phyloP scores from a whole-genome alignment of 805 yeast genomes.

The Komagataella populi region DNA sequence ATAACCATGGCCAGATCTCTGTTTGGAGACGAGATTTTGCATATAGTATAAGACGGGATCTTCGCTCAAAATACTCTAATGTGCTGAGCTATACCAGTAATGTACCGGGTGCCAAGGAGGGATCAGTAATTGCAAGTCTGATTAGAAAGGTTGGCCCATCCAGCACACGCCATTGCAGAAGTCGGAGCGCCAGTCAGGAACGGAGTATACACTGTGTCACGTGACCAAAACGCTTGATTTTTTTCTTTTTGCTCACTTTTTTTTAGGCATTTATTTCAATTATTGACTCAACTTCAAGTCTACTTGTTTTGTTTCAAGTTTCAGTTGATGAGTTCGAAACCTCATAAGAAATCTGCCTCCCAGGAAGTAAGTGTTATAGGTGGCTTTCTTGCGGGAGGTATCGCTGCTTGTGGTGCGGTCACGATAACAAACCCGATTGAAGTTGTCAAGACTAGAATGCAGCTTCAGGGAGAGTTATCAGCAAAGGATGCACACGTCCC shows the following conservation, averaged over 20 bases:
- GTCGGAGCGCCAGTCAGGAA: background rate
- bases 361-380: constrained; percentile 53
- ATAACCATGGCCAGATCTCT: constrained; percentile 56
- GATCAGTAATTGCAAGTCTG: background rate
- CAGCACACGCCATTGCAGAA: background rate
- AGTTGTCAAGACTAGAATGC: constrained; percentile 91
- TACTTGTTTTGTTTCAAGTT: constrained; percentile 4
- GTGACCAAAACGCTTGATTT: background rate
- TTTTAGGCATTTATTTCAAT: background rate
- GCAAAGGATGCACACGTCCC: constrained; percentile 35
- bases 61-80: constrained; percentile 12
- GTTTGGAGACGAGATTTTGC: constrained; percentile 77
- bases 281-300: too few species aligned
- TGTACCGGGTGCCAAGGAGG: background rate
- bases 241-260: background rate
- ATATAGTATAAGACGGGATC: constrained; percentile 11
- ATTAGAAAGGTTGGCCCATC: background rate
- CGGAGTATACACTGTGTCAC: background rate
- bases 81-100: background rate
- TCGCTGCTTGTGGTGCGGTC: constrained; percentile 97
- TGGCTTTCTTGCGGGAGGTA: constrained; percentile 81
- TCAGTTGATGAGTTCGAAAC: background rate
- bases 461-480: constrained; percentile 83
- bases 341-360: constrained; percentile 27
- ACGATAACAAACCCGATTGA: constrained; percentile 95